Evolutionary conservation across 345 rosid species (phyloP), one percentile per base, ranked within the genome.

Genomic region (Pseudoturritis turrita): DNA sequence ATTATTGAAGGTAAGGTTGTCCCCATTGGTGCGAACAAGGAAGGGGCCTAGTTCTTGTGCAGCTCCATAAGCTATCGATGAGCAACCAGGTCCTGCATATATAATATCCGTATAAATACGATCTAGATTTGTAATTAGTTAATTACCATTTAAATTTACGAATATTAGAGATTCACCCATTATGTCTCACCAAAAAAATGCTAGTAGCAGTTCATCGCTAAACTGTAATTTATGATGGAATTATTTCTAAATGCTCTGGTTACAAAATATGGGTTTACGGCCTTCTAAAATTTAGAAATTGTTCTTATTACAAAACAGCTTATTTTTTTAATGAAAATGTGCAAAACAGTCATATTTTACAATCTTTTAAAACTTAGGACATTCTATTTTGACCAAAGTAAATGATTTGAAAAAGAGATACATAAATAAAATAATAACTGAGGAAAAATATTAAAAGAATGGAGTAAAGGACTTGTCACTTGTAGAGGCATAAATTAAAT

Each of bases 21-120:
- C 78, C 47, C 72, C 78, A 17, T 83, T 75, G 53, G 69, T 74
- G 17, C 50, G 74, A 53, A 80, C 79, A 17, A 85, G 82, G 68
- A 90, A 85, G 1, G 95, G 95, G 10, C 97, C 97, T 52, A 88
- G 86, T 78, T 91, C 97, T 73, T 86, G 86, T 13, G 87, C 85
- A 55, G 88, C 97, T 28, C 97, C 96, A 61, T 65, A 84, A 2
- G 88, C 97, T 51, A 91, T 56, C 0, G 97, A 91, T 9, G 97
- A 91, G 71, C 97, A 91, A 6, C 97, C 97, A 0, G 97, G 97
- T 65, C 97, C 97, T 87, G 77, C 31, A 52, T 54, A 36, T 39
- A 55, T 15, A 6, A 19, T 45, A 44, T 44, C 40, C 7, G 8
- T 31, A 33, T 29, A 49, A 33, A 45, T 45, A 12, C 10, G 1